A percentile compares a stretch with the other conserved stretches of the same genome.
These are phyloP conservation scores for Citrullus amarus DNA, from an alignment of 306 rosid genomes.

Conservation along the genomic window DNA sequence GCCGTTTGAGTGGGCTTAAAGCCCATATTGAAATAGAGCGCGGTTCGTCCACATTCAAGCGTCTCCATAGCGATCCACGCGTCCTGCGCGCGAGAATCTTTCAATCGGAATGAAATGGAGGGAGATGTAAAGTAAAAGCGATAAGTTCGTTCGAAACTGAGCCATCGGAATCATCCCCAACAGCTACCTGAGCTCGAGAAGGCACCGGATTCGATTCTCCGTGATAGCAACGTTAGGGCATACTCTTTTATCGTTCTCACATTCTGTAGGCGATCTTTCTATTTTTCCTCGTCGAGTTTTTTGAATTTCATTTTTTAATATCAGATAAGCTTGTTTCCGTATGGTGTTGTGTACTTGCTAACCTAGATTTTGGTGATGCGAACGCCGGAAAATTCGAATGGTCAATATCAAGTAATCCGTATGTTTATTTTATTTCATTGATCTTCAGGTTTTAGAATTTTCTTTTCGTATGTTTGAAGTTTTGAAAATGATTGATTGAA, in stretches of 20 bases:
- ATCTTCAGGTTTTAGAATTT: background rate
- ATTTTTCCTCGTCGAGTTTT: background rate
- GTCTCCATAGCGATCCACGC: background rate
- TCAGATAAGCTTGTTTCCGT: background rate
- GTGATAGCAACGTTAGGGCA: background rate
- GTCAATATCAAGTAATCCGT: slow-evolving; percentile 30
- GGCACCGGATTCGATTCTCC: slow-evolving; percentile 1
- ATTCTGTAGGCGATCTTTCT: background rate
- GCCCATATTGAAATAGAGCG: background rate
- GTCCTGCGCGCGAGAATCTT: background rate
- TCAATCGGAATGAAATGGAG: background rate
- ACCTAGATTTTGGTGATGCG: slow-evolving; percentile 15
- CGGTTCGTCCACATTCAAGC: background rate
- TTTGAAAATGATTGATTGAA: background rate
- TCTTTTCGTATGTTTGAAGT: background rate
- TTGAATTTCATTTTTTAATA: background rate
- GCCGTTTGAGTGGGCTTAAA: background rate
- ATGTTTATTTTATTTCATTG: slow-evolving; percentile 20
- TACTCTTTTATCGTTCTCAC: background rate
- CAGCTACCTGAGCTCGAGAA: background rate
- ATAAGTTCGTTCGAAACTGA: background rate
- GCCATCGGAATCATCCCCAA: background rate
- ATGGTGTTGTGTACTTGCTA: background rate
- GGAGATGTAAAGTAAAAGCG: background rate
- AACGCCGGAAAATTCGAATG: slow-evolving; percentile 20